Evolutionary conservation across 2,329 filamentous ascomycete species (phyloP), one percentile per base, ranked within the genome.

Genomic region (Microsporum ferrugineum): DNA sequence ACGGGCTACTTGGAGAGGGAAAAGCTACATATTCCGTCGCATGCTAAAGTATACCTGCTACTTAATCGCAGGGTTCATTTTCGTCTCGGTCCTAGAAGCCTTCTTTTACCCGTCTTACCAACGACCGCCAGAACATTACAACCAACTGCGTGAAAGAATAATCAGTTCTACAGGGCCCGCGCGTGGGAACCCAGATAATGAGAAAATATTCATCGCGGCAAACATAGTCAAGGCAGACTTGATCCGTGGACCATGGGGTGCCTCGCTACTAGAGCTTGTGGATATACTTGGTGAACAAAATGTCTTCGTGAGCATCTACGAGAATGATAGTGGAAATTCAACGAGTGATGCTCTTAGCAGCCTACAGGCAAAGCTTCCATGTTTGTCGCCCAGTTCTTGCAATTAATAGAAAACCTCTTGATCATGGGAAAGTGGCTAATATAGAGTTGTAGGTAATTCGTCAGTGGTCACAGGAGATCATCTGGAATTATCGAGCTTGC

Each of bases 291-390:
- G 62, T 6, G 45, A 63, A 27, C 36, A 63, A 2, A 63, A 63
- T 57, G 62, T 63, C 29, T 63, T 63, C 53, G 59, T 63, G 17
- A 63, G 62, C 49, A 55, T 63, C 43, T 63, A 63, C 49, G 62
- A 63, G 17, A 63, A 63, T 57, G 62, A 63, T 31, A 63, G 62
- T 49, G 62, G 62, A 2, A 7, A 10, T 23, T 59, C 43, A 23
- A 61, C 59, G 6, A 36, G 39, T 1, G 39, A 61, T 38, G 62
- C 62, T 12, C 59, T 63, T 23, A 33, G 17, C 8, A 55, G 57
- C 7, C 43, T 63, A 8, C 59, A 59, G 36, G 47, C 17, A 23
- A 63, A 59, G 33, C 57, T 63, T 36, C 59, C 59, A 57, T 63
- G 62, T 63, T 53, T 41, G 62, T 33, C 17, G 17, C 17, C 17